Conservation (phyloP, 257 asterid genomes). For the Buddleja alternifolia region DNA sequence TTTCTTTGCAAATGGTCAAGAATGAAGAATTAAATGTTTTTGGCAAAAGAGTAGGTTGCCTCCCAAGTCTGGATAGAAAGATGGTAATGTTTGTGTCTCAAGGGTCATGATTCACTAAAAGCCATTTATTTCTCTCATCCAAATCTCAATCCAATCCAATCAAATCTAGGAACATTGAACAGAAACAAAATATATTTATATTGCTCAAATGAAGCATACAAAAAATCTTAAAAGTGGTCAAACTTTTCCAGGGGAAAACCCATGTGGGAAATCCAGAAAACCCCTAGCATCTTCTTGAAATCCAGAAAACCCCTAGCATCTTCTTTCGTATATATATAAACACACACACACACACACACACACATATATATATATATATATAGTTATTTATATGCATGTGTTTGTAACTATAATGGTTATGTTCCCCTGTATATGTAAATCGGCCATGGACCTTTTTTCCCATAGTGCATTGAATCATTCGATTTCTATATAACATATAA, state of each 20-base stretch:
- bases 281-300: conserved; percentile 12
- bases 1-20: background rate
- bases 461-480: conserved; percentile 25
- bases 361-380: background rate
- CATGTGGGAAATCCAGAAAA: conserved; percentile 34
- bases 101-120: conserved; percentile 56
- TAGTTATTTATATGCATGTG: background rate
- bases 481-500: background rate
- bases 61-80: no score
- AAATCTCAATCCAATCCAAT: conserved; percentile 25
- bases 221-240: background rate
- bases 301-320: no score
- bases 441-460: background rate
- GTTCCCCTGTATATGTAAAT: no score
- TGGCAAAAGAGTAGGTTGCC: background rate
- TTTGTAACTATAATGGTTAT: background rate
- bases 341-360: no score
- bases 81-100: conserved; percentile 42
- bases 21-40: background rate
- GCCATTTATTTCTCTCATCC: conserved; percentile 47
- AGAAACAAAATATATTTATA: background rate
- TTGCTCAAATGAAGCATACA: background rate
- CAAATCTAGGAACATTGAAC: conserved; percentile 43
- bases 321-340: background rate
- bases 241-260: conserved; percentile 8